Base-by-base conservation (phyloP, 164 flowering plant genomes). In the Aristolochia fimbriata region DNA sequence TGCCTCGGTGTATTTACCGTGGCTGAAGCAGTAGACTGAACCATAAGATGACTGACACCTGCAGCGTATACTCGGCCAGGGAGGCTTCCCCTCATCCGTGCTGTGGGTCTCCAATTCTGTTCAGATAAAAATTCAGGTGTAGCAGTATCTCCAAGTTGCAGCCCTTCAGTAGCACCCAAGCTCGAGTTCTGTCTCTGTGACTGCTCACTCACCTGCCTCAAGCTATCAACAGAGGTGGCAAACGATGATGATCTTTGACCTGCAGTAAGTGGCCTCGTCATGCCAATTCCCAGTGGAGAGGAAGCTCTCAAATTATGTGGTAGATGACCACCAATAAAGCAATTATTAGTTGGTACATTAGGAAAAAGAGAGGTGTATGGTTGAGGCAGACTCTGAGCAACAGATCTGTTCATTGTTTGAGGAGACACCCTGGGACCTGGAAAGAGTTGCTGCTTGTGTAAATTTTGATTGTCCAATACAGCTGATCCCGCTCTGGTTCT, bases 31-130 rank as follows among this genome's bases (percentile, higher is more conserved):
- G 71, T 74, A 21, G 90, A 84, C 47, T 59, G 81, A 55, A 76
- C 75, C 59, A 88, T 73, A 22, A 60, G 60, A 53, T 79, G 83
- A 67, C 68, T 74, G 25, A 80, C 64, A 50, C 82, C 90, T 11
- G 74, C 75, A 45, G 80, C 56, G 43, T 73, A 79, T 21, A 81
- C 76, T 19, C 66, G 76, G 30, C 88, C 90, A 1, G 80, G 15
- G 19, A 89, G 77, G 67, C 88, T 83, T 66, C 96, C 98, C 60
- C 96, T 82, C 98, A 92, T 92, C 57, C 88, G 76, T 14, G 83
- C 83, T 7, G 78, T 25, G 3, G 93, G 89, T 25, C 74, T 74
- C 93, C 91, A 83, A 46, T 69, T 75, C 62, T 76, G 75, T 37
- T 82, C 88, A 5, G 76, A 51, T 56, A 73, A 19, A 21, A 67